Conservation (phyloP, 1,284 basidiomycete species). For the Ceratobasidium sp. region DNA sequence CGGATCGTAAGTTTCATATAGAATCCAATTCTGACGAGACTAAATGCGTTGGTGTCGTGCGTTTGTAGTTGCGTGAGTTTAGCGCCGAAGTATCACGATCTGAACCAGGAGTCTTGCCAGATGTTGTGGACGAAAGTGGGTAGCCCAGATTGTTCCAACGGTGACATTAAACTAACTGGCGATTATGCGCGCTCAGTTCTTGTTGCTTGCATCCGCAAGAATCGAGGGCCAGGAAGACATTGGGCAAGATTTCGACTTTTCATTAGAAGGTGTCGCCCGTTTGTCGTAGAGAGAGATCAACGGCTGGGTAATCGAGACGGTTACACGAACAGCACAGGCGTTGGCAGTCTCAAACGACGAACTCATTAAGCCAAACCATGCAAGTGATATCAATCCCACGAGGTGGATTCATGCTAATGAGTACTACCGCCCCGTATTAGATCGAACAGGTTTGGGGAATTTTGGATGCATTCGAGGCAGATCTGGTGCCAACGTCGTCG, state of each 20-base stretch:
- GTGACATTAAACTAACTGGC: not conserved
- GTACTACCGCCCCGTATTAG: not conserved
- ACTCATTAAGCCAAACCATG: not conserved
- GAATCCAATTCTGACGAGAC: not conserved
- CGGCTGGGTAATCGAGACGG: slow-evolving; percentile 1
- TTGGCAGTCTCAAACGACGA: not conserved
- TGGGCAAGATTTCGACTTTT: not conserved
- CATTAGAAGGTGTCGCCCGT: not conserved
- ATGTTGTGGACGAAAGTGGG: slow-evolving; percentile 15
- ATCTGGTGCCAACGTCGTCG: not conserved
- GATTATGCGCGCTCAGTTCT: not conserved
- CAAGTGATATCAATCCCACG: not conserved
- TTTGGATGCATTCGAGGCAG: not conserved
- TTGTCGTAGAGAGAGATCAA: not conserved
- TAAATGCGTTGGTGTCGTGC: not conserved
- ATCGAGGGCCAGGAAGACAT: not conserved
- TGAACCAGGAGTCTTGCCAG: not conserved
- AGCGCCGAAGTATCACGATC: slow-evolving; percentile 15
- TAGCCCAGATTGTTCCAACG: not conserved
- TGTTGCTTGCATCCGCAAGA: not conserved
- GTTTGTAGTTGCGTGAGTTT: slow-evolving; percentile 11
- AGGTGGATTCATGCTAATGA: not conserved
- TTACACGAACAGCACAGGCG: slow-evolving; percentile 5
- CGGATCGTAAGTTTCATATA: not conserved
- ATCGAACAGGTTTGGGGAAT: slow-evolving; percentile 6